Evolutionary conservation across 176 grass and related monocot species (phyloP), one percentile per base, ranked within the genome.

Genomic region (Urochloa ruziziensis): DNA sequence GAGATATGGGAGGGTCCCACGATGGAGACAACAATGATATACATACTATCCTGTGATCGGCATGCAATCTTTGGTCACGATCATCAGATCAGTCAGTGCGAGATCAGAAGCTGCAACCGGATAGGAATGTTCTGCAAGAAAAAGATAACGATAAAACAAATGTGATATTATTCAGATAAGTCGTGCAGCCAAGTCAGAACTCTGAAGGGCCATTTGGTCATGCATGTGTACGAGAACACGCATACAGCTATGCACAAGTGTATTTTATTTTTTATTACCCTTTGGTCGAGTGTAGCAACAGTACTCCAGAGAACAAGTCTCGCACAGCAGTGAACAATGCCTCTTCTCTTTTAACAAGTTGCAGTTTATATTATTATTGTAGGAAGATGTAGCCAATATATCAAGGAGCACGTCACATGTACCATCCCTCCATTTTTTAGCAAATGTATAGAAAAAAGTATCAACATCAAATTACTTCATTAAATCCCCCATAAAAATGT

Each of bases 1-100:
- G 73, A 64, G 13, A 29, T 2, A 39, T 13, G 15, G n/a, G 18
- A 4, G 23, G 63, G 47, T 5, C 49, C 35, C 66, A 57, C 33
- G 82, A 89, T 5, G 54, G 39, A 35, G 75, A 84, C 76, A 67
- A 4, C 28, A 80, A 80, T 4, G 6, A 6, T 46, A 73, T n/a
- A 2, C 3, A 21, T 36, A 58, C 13, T 12, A 28, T 16, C 24
- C 18, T 28, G 69, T 52, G 75, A 61, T 75, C 24, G 25, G 79
- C 40, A 57, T 15, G 25, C n/a, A 60, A 74, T 67, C 75, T 64
- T 79, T 66, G 25, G 68, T 84, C 81, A 39, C 16, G 16, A 36
- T 66, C 21, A 68, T 48, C 47, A 67, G 52, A 30, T 8, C 3
- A 49, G n/a, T 43, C 82, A 74, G 49, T 67, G 61, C 49, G 47